Evolutionary conservation across 129 eudicot species (phyloP).

Genomic region (Lactuca saligna): DNA sequence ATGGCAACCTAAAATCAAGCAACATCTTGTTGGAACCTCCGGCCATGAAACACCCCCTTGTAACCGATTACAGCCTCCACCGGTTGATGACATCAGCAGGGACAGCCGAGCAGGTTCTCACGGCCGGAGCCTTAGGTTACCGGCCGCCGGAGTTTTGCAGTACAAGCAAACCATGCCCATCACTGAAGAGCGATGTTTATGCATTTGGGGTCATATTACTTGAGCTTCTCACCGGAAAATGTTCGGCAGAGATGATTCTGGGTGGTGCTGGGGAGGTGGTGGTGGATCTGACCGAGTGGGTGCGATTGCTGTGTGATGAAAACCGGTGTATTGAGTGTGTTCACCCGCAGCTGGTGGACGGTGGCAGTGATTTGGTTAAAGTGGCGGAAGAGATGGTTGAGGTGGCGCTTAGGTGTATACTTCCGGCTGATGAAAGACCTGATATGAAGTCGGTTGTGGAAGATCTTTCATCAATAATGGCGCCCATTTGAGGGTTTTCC

Average conservation of each 20-base stretch:
- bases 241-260: constrained; percentile 55
- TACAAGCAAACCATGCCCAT: constrained; percentile 83
- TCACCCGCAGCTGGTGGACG: constrained; percentile 30
- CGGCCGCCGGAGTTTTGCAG: constrained; percentile 84
- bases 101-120: constrained; percentile 76
- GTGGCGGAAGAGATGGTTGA: constrained; percentile 51
- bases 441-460: constrained; percentile 57
- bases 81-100: constrained; percentile 80
- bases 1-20: constrained; percentile 86
- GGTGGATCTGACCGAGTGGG: constrained; percentile 81
- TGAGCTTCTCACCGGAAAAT: constrained; percentile 72
- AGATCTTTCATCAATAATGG: constrained; percentile 46
- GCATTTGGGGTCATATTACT: constrained; percentile 79
- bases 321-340: constrained; percentile 56
- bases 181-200: constrained; percentile 79
- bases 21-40: constrained; percentile 66
- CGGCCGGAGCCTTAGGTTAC: constrained; percentile 79
- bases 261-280: constrained; percentile 51
- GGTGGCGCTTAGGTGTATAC: constrained; percentile 70
- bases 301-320: constrained; percentile 48
- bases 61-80: constrained; percentile 85
- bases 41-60: constrained; percentile 39
- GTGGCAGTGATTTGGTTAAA: constrained; percentile 21
- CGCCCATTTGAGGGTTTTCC: not conserved
- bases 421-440: constrained; percentile 85